Conservation (phyloP, 768 basidiomycete genomes). For the Ramaria rubella region DNA sequence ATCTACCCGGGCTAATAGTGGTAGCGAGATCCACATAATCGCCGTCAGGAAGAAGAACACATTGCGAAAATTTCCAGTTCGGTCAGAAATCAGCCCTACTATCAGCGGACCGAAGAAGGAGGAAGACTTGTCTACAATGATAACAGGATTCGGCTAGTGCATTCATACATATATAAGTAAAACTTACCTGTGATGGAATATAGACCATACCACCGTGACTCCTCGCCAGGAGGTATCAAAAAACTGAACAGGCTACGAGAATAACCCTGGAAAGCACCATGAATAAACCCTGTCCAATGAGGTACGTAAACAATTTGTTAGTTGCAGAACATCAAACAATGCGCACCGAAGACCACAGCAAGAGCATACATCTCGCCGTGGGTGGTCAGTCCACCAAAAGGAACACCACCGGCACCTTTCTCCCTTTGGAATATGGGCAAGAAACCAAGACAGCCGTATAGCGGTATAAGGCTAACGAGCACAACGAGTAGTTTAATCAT, state of each 20-base stretch:
- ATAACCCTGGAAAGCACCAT: constrained; percentile 89
- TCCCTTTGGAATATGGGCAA: constrained; percentile 39
- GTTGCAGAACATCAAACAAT: constrained; percentile 5
- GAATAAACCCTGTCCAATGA: constrained; percentile 50
- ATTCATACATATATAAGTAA: not conserved
- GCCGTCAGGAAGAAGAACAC: constrained; percentile 81
- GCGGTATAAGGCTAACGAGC: constrained; percentile 59
- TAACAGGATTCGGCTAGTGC: constrained; percentile 17
- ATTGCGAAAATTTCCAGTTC: constrained; percentile 87
- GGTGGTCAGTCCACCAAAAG: constrained; percentile 71
- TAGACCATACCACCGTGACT: constrained; percentile 83
- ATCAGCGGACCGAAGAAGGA: constrained; percentile 88
- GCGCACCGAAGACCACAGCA: constrained; percentile 76
- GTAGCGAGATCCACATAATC: constrained; percentile 79
- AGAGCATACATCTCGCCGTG: constrained; percentile 81
- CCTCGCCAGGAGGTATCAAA: constrained; percentile 80
- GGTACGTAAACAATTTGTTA: constrained; percentile 2
- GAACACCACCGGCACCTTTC: constrained; percentile 23
- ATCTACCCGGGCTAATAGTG: constrained; percentile 65
- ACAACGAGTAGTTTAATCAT: constrained; percentile 63
- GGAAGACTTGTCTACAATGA: constrained; percentile 55
- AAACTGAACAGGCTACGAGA: constrained; percentile 83
- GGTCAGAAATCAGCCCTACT: constrained; percentile 82
- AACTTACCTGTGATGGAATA: constrained; percentile 78
- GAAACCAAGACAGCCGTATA: constrained; percentile 82